Percentiles rank a stretch among this genome's conserved stretches.
phyloP scores from a whole-genome alignment of 2,329 filamentous ascomycete species.

The Monilinia laxa region DNA sequence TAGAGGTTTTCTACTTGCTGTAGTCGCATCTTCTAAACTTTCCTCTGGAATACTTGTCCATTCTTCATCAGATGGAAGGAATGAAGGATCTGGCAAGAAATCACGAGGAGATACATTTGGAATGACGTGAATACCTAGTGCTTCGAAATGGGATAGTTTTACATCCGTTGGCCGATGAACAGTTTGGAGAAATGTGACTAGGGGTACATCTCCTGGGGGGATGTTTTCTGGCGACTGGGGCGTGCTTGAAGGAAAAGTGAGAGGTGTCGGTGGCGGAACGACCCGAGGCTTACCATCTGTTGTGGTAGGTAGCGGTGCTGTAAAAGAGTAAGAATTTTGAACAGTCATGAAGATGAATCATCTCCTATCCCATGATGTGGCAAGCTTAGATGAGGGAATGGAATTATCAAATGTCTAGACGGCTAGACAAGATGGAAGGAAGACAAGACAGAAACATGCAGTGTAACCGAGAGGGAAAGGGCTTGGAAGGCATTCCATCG shows the following conservation, averaged over 20 bases:
- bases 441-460: background rate
- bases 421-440: background rate
- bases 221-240: constrained; percentile 34
- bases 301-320: constrained; percentile 23
- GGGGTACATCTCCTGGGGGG: constrained; percentile 39
- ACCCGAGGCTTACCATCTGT: constrained; percentile 31
- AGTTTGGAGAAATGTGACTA: constrained; percentile 53
- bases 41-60: constrained; percentile 42
- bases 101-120: constrained; percentile 49
- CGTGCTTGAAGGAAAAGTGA: constrained; percentile 34
- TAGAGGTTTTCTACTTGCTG: constrained; percentile 49
- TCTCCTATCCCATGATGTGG: background rate
- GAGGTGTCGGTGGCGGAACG: constrained; percentile 34
- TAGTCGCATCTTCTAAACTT: constrained; percentile 45
- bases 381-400: background rate
- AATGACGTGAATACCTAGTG: constrained; percentile 57
- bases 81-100: constrained; percentile 54
- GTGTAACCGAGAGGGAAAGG: background rate
- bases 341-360: background rate
- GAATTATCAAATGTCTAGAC: background rate
- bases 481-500: background rate
- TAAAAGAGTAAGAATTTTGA: constrained; percentile 29
- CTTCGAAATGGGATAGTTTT: constrained; percentile 52
- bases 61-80: constrained; percentile 55
- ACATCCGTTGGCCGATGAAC: constrained; percentile 55